Evolutionary conservation across 805 yeast genomes (phyloP).

Genomic region (Teunomyces kruisii): DNA sequence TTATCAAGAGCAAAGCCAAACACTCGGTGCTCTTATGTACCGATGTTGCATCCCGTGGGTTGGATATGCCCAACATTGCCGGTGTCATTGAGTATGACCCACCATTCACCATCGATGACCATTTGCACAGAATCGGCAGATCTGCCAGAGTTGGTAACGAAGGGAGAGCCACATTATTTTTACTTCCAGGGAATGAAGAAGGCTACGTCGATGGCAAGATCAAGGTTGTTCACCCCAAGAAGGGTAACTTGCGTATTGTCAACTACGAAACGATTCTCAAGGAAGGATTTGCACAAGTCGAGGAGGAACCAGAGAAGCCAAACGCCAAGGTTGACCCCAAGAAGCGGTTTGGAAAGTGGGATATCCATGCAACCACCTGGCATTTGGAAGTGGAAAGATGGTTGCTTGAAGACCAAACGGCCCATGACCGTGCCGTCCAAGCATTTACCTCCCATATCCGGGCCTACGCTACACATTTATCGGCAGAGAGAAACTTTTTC

Average conservation of each 20-base stretch:
- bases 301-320: constrained; percentile 28
- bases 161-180: constrained; percentile 76
- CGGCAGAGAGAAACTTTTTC: constrained; percentile 75
- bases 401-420: constrained; percentile 65
- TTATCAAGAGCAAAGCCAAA: constrained; percentile 46
- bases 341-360: constrained; percentile 65
- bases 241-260: constrained; percentile 31
- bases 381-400: constrained; percentile 89
- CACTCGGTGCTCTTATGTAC: constrained; percentile 84
- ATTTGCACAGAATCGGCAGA: constrained; percentile 94
- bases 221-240: constrained; percentile 38
- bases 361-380: constrained; percentile 93
- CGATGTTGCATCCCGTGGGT: constrained; percentile 96
- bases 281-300: constrained; percentile 38
- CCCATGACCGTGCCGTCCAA: constrained; percentile 66
- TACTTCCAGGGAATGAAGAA: constrained; percentile 90
- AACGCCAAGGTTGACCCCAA: constrained; percentile 35
- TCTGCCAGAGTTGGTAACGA: constrained; percentile 95
- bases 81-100: constrained; percentile 93
- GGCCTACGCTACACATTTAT: constrained; percentile 93
- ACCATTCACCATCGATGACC: constrained; percentile 91
- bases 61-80: constrained; percentile 85
- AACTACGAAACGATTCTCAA: constrained; percentile 34
- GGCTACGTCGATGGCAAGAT: constrained; percentile 62
- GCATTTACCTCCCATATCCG: constrained; percentile 88